Conservation (phyloP, 2,329 filamentous ascomycete species). For the Trichophyton rubrum region DNA sequence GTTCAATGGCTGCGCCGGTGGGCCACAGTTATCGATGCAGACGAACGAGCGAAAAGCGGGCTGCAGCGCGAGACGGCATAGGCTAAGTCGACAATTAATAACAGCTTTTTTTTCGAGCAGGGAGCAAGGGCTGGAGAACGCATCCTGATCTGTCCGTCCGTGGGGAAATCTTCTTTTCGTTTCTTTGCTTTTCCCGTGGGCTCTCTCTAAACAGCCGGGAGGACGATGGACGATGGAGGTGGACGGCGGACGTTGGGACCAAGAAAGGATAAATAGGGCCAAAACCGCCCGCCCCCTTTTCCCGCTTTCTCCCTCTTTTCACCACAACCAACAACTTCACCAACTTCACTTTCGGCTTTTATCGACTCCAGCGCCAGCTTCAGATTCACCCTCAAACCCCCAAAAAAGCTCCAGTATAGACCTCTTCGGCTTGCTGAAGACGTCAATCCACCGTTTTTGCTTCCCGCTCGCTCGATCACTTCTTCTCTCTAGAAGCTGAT, state of each 20-base stretch:
- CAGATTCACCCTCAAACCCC: not conserved
- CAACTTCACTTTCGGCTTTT: not conserved
- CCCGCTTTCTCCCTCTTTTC: constrained; percentile 6
- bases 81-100: not conserved
- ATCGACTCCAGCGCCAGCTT: not conserved
- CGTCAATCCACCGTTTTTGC: constrained; percentile 6
- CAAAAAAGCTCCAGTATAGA: not conserved
- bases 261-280: constrained; percentile 7
- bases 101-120: not conserved
- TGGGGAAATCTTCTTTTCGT: not conserved
- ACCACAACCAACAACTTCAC: not conserved
- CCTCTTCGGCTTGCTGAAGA: not conserved
- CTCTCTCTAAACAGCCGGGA: not conserved
- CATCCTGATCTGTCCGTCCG: not conserved
- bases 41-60: not conserved
- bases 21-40: not conserved
- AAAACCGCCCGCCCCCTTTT: not conserved
- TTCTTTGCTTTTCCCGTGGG: not conserved
- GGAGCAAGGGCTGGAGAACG: not conserved
- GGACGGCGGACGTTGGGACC: not conserved
- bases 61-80: not conserved
- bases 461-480: constrained; percentile 13
- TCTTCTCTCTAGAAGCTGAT: constrained; percentile 39
- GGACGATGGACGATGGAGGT: not conserved
- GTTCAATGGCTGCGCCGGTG: not conserved